Base-by-base conservation (phyloP, 208 protist genomes). In the Crithidia brevicula region DNA sequence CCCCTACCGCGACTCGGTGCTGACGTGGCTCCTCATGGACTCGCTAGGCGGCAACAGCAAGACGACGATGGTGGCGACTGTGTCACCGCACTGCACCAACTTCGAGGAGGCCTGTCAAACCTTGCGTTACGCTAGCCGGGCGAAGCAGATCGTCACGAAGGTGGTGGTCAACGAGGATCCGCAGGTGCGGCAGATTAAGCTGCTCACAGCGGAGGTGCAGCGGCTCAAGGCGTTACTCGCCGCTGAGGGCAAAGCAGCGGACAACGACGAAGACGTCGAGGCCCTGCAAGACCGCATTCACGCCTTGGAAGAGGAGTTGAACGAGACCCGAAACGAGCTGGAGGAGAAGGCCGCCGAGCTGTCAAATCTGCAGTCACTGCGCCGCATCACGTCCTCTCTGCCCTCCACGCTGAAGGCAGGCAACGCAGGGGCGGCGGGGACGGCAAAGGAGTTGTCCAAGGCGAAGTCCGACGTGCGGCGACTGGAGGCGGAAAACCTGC, bases 21-120 rank as follows among this genome's bases (percentile, higher is more conserved):
- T 98, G 13, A 98, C 94, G 5, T 95, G 89, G 85, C 61, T 97
- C 45, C 67, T 98, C 36, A 93, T 82, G 81, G 92, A 96, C 72
- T 93, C 83, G 5, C 61, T 98, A 5, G 92, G 91, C 63, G 94
- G 94, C 18, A 93, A 94, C 74, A 89, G 83, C 57, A 97, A 97
- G 61, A 99, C 98, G 0, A 88, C 89, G 22, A 98, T 99, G 96
- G 89, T 99, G 42, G 97, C 96, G n/a, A 96, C 94, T 2, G 73
- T 98, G 6, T 94, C 85, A 4, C 98, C 97, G 13, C 84, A 94
- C 61, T 50, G 67, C 20, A 66, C 79, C 25, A 91, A 94, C 72
- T 95, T 88, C 49, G 96, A 98, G 6, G 96, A 98, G 70, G 97
- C 85, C n/a, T 74, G 86, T 10, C 88, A 92, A 25, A 99, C 98